A percentile compares a stretch with the other conserved stretches of the same genome.
phyloP scores from a whole-genome alignment of 2,329 filamentous ascomycete species.

The Calonectria hongkongensis region DNA sequence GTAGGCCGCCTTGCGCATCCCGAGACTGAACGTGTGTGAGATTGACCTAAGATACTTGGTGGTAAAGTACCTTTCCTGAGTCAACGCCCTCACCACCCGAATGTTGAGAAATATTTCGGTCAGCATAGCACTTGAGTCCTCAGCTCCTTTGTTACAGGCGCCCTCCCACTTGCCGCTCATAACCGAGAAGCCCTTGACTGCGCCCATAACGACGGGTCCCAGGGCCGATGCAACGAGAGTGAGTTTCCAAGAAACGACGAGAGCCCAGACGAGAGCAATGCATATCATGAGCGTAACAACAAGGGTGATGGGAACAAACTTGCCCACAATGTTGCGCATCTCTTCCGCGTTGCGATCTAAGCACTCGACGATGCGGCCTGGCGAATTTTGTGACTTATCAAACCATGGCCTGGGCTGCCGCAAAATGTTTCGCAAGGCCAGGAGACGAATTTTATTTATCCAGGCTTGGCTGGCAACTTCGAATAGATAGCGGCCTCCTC shows the following conservation, averaged over 20 bases:
- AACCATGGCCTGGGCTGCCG: constrained; percentile 88
- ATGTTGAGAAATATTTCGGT: constrained; percentile 87
- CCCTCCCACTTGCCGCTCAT: constrained; percentile 84
- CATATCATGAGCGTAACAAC: constrained; percentile 80
- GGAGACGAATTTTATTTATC: constrained; percentile 82
- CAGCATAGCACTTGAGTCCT: constrained; percentile 74
- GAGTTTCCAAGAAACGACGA: constrained; percentile 85
- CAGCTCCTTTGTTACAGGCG: constrained; percentile 77
- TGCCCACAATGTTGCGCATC: constrained; percentile 87
- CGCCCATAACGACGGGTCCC: constrained; percentile 79
- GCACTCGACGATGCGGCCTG: constrained; percentile 79
- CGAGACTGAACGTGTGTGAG: constrained; percentile 73
- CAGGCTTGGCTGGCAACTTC: constrained; percentile 84
- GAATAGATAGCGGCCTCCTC: constrained; percentile 81
- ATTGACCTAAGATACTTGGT: constrained; percentile 75
- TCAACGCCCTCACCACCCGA: constrained; percentile 84
- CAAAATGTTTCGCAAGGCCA: constrained; percentile 82
- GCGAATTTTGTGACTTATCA: constrained; percentile 78
- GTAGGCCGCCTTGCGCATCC: constrained; percentile 79
- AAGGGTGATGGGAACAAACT: constrained; percentile 83
- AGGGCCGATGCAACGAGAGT: constrained; percentile 84
- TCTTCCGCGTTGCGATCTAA: constrained; percentile 91
- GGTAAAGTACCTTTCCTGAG: constrained; percentile 83
- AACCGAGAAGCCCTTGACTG: constrained; percentile 79
- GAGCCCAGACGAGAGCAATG: constrained; percentile 84